Evolutionary conservation across 495 filamentous ascomycete genomes (phyloP), one percentile per base, ranked within the genome.

Genomic region (Articulospora tetracladia): DNA sequence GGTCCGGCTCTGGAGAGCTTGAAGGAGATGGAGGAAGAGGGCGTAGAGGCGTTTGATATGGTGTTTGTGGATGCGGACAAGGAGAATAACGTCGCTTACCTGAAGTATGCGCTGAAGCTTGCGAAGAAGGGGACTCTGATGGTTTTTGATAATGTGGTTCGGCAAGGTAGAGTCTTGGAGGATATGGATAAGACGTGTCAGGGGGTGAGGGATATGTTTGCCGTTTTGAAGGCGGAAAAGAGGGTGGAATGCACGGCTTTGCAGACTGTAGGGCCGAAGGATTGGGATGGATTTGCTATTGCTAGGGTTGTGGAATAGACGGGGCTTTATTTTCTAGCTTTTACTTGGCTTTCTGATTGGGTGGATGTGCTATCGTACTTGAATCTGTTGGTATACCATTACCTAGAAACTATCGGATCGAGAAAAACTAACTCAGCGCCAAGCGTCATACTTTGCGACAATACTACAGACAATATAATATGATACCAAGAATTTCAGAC

Each of bases 41-140:
- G 51, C 19, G 34, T 11, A 26, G 54, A 32, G 28, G 22, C 20
- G 20, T 66, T 66, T 51, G 63, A 62, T 51, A 15, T 66, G 48
- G 49, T 62, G 19, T 66, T 66, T 25, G 59, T 66, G 25, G 63
- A 66, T 55, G 63, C 63, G 11, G 59, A 66, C 57, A 66, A 66
- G 50, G 55, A 62, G 19, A 62, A 62, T 26, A 62, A 66, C 34
- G 17, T 19, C 11, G 49, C 25, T 3, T 64, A 64, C 39, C 49
- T 60, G 17, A 32, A 46, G n/a, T 56, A 24, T 15, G 57, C 57
- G 17, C 27, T 64, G 19, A 36, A 60, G 20, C 28, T 60, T 34
- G 36, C 27, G 4, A 26, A 28, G 23, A 28, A 22, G 28, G 62
- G 62, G 6, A 60, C 62, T 0, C n/a, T 64, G 44, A 57, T 64